A percentile compares a stretch with the other conserved stretches of the same genome.
phyloP scores from a whole-genome alignment of 2,329 filamentous ascomycete species.

The Dactylonectria estremocensis region DNA sequence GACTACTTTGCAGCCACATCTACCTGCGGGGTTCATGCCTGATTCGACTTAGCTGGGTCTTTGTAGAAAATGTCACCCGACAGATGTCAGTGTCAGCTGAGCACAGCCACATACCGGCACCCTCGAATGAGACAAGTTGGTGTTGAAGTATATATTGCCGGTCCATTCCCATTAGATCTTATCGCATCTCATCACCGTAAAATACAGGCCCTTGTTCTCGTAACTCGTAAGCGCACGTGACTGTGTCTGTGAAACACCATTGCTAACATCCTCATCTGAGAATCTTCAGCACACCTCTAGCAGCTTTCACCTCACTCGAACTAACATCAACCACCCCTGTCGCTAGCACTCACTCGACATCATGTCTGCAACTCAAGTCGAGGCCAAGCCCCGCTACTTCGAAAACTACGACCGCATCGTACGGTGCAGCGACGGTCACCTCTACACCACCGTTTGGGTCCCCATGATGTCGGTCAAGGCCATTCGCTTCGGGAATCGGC shows the following conservation, averaged over 20 bases:
- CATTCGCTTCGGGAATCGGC: not conserved
- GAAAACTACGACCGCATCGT: not conserved
- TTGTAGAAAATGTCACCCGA: not conserved
- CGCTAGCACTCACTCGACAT: not conserved
- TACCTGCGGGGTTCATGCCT: not conserved
- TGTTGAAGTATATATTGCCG: not conserved
- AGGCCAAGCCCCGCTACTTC: not conserved
- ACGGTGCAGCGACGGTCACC: not conserved
- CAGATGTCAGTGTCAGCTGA: not conserved
- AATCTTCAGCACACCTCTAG: not conserved
- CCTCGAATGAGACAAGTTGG: not conserved
- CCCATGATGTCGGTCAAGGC: not conserved
- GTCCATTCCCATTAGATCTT: not conserved
- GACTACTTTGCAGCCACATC: not conserved
- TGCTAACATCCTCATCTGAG: not conserved
- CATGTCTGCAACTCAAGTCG: not conserved
- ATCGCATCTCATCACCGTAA: no score
- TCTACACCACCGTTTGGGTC: not conserved
- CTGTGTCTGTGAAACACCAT: not conserved
- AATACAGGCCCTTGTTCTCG: not conserved
- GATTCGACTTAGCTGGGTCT: not conserved
- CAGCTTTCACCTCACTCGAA: not conserved
- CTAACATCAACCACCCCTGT: not conserved
- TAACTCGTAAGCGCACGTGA: not conserved
- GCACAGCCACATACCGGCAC: not conserved